Conservation (phyloP, 1,139 yeast species). For the Debaryomyces fabryi region DNA sequence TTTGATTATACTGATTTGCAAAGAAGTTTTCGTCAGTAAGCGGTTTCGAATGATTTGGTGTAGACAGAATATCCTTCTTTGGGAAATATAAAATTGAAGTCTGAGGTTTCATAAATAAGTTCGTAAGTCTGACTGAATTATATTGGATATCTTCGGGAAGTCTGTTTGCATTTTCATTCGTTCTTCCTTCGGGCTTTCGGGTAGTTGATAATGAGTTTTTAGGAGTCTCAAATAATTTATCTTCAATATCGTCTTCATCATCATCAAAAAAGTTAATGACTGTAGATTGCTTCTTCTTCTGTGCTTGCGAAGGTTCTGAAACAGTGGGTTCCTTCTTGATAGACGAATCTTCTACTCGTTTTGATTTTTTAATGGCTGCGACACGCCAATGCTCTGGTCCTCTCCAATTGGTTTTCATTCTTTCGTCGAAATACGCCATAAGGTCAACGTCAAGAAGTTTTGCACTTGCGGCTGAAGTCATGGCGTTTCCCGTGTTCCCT, state of each 20-base stretch:
- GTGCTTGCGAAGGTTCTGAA: constrained; percentile 8
- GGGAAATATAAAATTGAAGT: constrained; percentile 39
- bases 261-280: constrained; percentile 54
- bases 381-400: constrained; percentile 97
- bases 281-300: constrained; percentile 35
- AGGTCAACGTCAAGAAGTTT: constrained; percentile 64
- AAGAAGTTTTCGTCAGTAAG: constrained; percentile 72
- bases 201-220: constrained; percentile 35
- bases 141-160: constrained; percentile 79
- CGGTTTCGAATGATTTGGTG: constrained; percentile 13
- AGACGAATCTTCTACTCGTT: constrained; percentile 19
- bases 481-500: constrained; percentile 17
- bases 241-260: constrained; percentile 43
- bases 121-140: constrained; percentile 67
- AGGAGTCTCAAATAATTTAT: constrained; percentile 52
- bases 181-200: constrained; percentile 29
- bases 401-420: constrained; percentile 74
- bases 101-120: constrained; percentile 70
- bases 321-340: constrained; percentile 14
- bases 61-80: constrained; percentile 12
- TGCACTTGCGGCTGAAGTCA: constrained; percentile 22
- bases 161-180: constrained; percentile 43
- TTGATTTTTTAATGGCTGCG: constrained; percentile 48
- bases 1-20: constrained; percentile 64
- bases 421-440: constrained; percentile 78